Conservation (phyloP, 208 protist genomes). For the Leptomonas seymouri region DNA sequence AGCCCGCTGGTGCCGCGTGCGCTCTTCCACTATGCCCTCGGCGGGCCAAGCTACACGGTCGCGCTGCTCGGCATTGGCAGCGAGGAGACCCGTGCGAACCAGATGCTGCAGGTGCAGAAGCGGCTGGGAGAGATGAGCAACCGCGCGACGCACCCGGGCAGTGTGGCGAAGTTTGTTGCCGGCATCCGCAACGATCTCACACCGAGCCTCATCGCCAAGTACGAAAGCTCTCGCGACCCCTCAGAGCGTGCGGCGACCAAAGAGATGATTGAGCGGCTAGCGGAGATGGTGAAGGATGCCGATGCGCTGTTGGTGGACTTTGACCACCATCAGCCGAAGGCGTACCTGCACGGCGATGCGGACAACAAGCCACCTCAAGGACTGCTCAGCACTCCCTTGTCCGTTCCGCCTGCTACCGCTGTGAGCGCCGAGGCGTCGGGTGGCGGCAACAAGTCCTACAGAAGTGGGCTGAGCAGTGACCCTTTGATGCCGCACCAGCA, state of each 20-base stretch:
- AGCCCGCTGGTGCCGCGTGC: slow-evolving; percentile 71
- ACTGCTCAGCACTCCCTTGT: neutral
- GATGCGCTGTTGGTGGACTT: slow-evolving; percentile 69
- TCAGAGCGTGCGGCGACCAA: slow-evolving; percentile 43
- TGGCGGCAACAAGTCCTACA: neutral
- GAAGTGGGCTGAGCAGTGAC: neutral
- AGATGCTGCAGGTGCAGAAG: slow-evolving; percentile 75
- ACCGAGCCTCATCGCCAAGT: slow-evolving; percentile 60
- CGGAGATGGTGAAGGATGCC: slow-evolving; percentile 74
- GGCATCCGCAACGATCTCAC: slow-evolving; percentile 68
- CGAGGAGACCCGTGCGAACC: slow-evolving; percentile 58
- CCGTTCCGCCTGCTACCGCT: neutral
- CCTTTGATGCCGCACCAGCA: neutral
- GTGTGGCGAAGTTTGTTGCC: slow-evolving; percentile 73
- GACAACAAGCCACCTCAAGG: neutral
- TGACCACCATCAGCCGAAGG: slow-evolving; percentile 74
- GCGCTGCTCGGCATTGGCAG: slow-evolving; percentile 73
- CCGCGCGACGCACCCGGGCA: slow-evolving; percentile 68
- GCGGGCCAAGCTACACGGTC: slow-evolving; percentile 83
- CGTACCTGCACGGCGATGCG: slow-evolving; percentile 62
- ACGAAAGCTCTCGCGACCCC: slow-evolving; percentile 32
- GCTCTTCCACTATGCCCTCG: slow-evolving; percentile 82
- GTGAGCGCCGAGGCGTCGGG: neutral
- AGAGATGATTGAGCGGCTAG: slow-evolving; percentile 61
- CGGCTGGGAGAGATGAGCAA: slow-evolving; percentile 71